Evolutionary conservation across 768 basidiomycete genomes (phyloP), one percentile per base, ranked within the genome.

Genomic region (Hirschioporus abietinus): DNA sequence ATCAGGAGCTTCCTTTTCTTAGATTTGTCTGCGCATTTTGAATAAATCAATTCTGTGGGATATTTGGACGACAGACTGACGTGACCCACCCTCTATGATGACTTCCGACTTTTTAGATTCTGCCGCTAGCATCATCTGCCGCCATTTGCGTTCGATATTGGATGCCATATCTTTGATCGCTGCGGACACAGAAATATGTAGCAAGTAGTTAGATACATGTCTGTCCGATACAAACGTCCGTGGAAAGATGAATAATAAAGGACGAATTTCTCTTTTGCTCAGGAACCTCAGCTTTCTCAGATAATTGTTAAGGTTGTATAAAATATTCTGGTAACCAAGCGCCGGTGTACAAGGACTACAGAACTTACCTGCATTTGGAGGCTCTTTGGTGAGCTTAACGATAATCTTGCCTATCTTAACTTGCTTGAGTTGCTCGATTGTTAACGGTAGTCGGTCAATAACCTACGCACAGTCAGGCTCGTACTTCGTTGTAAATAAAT

Each of bases 141-240:
- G 86, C 93, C 92, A 94, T 80, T 87, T 88, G 73, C 86, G 86
- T 78, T 92, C 91, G 80, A 94, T 82, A 81, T 92, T 93, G 75
- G 86, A 86, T 72, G 92, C 92, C 90, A 94, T 92, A 81, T 94
- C 92, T 88, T 93, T 91, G 89, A 92, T 86, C 80, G 92, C 92
- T 94, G 83, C 69, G 72, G 71, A 74, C 69, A 74, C 76, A 72
- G 75, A 80, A 78, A 79, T 77, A 77, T 74, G 78, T 76, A 72
- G 66, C 66, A 35, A 42, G 73, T 77, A 74, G 89, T 92, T 87
- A 92, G 89, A 90, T 88, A 89, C 83, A 87, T 79, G 63, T 26
- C 42, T 57, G 30, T n/a, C 15, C 20, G 27, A 35, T 35, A 57
- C 57, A 35, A 61, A 34, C 61, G 25, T 59, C 61, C 58, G 67